Evolutionary conservation across 768 basidiomycete species (phyloP).

Genomic region (Agrocybe praecox): DNA sequence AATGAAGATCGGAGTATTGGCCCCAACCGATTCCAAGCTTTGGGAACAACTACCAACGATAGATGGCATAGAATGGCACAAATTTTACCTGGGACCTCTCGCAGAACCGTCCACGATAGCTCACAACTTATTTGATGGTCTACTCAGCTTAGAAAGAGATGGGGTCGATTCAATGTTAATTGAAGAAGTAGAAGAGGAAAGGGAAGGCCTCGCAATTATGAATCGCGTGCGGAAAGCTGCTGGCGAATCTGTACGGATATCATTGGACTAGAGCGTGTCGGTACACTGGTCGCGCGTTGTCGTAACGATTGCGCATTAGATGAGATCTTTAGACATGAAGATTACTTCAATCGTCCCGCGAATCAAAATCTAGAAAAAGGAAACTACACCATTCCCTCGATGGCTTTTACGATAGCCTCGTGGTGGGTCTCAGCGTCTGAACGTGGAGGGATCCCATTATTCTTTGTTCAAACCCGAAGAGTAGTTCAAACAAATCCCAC

Average conservation of each 20-base stretch:
- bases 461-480: too few species aligned
- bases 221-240: constrained; percentile 93
- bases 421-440: too few species aligned
- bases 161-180: constrained; percentile 84
- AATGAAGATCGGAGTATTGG: constrained; percentile 71
- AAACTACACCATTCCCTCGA: too few species aligned
- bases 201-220: constrained; percentile 93
- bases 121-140: constrained; percentile 82
- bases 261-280: constrained; percentile 12
- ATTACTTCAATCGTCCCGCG: too few species aligned
- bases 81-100: constrained; percentile 51
- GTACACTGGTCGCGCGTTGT: not conserved
- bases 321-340: not conserved
- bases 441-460: too few species aligned
- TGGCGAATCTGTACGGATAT: constrained; percentile 44
- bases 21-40: constrained; percentile 58
- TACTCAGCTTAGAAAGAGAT: constrained; percentile 75
- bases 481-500: too few species aligned
- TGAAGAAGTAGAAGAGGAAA: constrained; percentile 79
- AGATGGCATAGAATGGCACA: constrained; percentile 53
- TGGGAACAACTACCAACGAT: constrained; percentile 33
- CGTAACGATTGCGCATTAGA: too few species aligned
- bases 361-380: too few species aligned
- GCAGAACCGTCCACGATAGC: constrained; percentile 71
- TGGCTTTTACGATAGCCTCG: too few species aligned